Evolutionary conservation across 768 basidiomycete species (phyloP).

Genomic region (Russula dissimulans): DNA sequence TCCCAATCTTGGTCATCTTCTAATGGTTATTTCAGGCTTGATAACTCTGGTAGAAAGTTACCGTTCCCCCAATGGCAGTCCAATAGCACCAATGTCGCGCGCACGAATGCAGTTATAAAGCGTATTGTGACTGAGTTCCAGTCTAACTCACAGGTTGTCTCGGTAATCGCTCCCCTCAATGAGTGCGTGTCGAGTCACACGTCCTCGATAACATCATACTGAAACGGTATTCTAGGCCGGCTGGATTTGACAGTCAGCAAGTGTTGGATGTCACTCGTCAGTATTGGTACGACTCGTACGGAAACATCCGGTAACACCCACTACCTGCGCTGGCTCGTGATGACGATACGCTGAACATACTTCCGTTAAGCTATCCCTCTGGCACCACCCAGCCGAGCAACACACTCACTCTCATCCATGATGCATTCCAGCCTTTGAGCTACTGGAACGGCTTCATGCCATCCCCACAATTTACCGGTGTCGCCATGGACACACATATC

Average conservation of each 20-base stretch:
- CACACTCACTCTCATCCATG: constrained; percentile 58
- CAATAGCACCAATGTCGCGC: constrained; percentile 52
- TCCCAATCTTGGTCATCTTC: neutral
- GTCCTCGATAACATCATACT: neutral
- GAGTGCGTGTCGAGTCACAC: constrained; percentile 39
- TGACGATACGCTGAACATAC: constrained; percentile 15
- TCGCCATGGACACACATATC: constrained; percentile 72
- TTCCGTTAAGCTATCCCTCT: neutral
- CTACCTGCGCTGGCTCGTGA: neutral
- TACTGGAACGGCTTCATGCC: constrained; percentile 61
- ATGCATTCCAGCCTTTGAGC: constrained; percentile 68
- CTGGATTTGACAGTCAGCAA: constrained; percentile 49
- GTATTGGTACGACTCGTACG: constrained; percentile 70
- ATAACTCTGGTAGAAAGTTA: constrained; percentile 68
- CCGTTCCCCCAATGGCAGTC: constrained; percentile 62
- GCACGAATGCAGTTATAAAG: constrained; percentile 59
- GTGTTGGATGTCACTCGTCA: constrained; percentile 44
- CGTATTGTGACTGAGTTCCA: constrained; percentile 52
- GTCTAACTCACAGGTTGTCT: constrained; percentile 42
- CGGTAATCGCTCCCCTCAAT: constrained; percentile 68
- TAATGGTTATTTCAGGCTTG: constrained; percentile 44
- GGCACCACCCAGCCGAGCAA: constrained; percentile 37
- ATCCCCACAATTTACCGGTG: constrained; percentile 44
- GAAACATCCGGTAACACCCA: constrained; percentile 51
- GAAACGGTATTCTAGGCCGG: constrained; percentile 40